Evolutionary conservation across 306 rosid species (phyloP).

Genomic region (Cucurbita argyrosperma): DNA sequence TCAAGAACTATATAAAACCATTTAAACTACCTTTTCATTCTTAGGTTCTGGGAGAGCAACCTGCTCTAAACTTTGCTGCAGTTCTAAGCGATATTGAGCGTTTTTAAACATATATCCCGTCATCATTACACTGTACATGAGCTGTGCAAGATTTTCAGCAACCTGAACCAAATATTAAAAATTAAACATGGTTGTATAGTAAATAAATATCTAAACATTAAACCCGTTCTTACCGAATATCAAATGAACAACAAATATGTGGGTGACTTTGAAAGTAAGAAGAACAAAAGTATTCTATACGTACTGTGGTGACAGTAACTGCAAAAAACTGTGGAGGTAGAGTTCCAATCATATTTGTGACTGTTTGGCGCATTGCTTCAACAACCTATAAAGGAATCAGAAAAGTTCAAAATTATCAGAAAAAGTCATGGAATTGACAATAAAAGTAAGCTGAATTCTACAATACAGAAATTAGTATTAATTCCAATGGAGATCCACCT

Average conservation of each 20-base stretch:
- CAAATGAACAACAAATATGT: neutral
- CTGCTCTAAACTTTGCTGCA: constrained; percentile 87
- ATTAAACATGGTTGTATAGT: constrained; percentile 1
- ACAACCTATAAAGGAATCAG: constrained; percentile 45
- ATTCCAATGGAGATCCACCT: constrained; percentile 24
- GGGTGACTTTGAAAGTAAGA: neutral
- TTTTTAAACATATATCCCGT: constrained; percentile 96
- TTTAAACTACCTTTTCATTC: constrained; percentile 43
- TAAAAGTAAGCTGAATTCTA: neutral
- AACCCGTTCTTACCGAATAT: constrained; percentile 9
- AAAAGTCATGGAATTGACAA: neutral
- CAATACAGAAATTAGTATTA: neutral
- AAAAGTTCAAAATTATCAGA: neutral
- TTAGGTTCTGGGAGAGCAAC: constrained; percentile 81
- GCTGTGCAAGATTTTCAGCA: constrained; percentile 96
- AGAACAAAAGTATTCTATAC: constrained; percentile 7
- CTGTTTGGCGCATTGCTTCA: constrained; percentile 97
- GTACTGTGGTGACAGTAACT: constrained; percentile 70
- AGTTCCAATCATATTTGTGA: constrained; percentile 94
- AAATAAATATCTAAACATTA: neutral
- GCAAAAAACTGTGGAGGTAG: constrained; percentile 91
- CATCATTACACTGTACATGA: constrained; percentile 97
- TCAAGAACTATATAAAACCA: neutral
- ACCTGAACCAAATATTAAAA: constrained; percentile 37
- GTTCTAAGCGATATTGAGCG: constrained; percentile 83